phyloP scores from a whole-genome alignment of 179 eudicot genomes.

The Sideroxylon spinosum region DNA sequence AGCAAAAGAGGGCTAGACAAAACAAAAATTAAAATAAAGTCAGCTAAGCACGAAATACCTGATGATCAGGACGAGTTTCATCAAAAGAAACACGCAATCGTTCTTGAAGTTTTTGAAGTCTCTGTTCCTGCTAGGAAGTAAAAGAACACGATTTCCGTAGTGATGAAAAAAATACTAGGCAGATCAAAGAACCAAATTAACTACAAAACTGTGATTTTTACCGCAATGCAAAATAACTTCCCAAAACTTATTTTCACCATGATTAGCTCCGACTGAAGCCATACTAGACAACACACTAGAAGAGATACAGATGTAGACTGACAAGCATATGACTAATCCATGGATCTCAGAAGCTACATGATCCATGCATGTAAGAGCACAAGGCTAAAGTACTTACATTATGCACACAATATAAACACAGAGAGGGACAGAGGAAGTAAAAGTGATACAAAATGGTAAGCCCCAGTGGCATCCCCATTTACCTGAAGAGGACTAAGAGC shows the following conservation, averaged over 20 bases:
- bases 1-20: background rate
- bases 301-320: background rate
- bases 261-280: background rate
- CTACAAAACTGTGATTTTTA: background rate
- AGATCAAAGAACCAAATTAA: background rate
- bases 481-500: constrained; percentile 62
- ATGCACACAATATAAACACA: background rate
- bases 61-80: constrained; percentile 68
- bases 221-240: background rate
- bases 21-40: constrained; percentile 9
- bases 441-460: background rate
- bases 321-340: background rate
- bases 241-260: background rate
- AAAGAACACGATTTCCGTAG: background rate
- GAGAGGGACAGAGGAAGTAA: background rate
- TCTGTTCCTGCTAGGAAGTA: constrained; percentile 50
- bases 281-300: background rate
- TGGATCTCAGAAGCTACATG: background rate
- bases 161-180: background rate
- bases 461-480: background rate
- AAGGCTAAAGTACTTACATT: background rate
- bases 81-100: constrained; percentile 64
- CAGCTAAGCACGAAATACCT: constrained; percentile 37
- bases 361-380: background rate
- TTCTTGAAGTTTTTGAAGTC: constrained; percentile 55